Conservation (phyloP, 1,284 basidiomycete genomes). For the Sporisorium scitamineum region DNA sequence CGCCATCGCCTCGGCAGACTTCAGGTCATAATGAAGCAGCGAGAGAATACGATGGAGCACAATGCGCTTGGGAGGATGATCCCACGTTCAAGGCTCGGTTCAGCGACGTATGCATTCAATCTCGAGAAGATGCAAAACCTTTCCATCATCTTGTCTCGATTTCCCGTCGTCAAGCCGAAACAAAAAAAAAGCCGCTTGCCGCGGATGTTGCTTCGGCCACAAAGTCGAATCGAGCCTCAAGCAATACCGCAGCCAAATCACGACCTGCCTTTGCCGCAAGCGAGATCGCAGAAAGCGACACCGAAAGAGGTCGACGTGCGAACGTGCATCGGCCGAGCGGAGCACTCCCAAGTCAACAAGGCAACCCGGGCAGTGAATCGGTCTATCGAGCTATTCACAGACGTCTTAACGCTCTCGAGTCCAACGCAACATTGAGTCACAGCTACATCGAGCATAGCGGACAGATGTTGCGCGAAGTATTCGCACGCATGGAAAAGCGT, state of each 20-base stretch:
- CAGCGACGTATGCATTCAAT: constrained; percentile 7
- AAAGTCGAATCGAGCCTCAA: not conserved
- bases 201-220: not conserved
- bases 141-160: constrained; percentile 11
- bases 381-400: constrained; percentile 98
- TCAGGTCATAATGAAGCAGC: not conserved
- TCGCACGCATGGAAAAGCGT: constrained; percentile 77
- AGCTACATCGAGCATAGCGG: constrained; percentile 93
- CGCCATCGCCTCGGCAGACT: not conserved
- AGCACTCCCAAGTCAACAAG: not conserved
- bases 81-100: not conserved
- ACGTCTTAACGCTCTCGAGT: constrained; percentile 84
- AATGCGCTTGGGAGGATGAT: constrained; percentile 28
- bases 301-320: constrained; percentile 20
- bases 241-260: not conserved
- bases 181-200: not conserved
- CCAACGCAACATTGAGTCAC: constrained; percentile 86
- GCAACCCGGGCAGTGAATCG: constrained; percentile 73
- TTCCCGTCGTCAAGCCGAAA: not conserved
- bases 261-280: not conserved
- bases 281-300: constrained; percentile 5
- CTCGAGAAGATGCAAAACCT: constrained; percentile 9
- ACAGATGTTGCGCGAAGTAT: constrained; percentile 79
- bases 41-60: not conserved
- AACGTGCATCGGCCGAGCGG: constrained; percentile 4